Conservation (phyloP, 1,139 yeast genomes). For the Spathaspora sp. region DNA sequence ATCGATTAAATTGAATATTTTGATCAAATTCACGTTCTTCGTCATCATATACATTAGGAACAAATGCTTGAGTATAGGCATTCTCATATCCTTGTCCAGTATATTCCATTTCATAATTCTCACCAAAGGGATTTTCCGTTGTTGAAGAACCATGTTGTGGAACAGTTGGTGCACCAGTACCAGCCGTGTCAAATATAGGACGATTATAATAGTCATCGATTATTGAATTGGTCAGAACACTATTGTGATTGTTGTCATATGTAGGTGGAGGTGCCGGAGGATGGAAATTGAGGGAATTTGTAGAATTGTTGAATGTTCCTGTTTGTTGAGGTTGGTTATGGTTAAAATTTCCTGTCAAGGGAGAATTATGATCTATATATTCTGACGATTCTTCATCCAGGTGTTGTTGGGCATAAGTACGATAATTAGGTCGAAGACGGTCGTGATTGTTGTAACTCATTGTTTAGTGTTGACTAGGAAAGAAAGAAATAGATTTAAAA, state of each 20-base stretch:
- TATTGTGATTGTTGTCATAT: constrained; percentile 17
- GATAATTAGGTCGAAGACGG: background rate
- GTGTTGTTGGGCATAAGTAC: background rate
- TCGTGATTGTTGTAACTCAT: background rate
- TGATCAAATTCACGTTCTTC: constrained; percentile 45
- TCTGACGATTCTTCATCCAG: background rate
- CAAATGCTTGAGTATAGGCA: constrained; percentile 41
- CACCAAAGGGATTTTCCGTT: constrained; percentile 16
- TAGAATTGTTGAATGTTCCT: constrained; percentile 8
- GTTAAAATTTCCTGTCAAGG: background rate
- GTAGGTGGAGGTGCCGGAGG: constrained; percentile 37
- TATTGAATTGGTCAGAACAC: constrained; percentile 11
- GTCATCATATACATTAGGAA: constrained; percentile 43
- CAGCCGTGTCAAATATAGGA: constrained; percentile 22
- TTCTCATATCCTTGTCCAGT: constrained; percentile 20
- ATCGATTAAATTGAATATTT: constrained; percentile 38
- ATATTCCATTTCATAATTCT: constrained; percentile 29
- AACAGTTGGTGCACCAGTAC: constrained; percentile 23
- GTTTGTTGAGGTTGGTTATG: background rate
- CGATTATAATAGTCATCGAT: constrained; percentile 24
- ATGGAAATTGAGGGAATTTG: constrained; percentile 30
- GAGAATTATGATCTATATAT: constrained; percentile 1
- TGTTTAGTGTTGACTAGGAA: background rate
- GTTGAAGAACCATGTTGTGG: constrained; percentile 10
- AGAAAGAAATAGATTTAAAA: background rate